Evolutionary conservation across 257 asterid genomes (phyloP).

Genomic region (Petunia axillaris): DNA sequence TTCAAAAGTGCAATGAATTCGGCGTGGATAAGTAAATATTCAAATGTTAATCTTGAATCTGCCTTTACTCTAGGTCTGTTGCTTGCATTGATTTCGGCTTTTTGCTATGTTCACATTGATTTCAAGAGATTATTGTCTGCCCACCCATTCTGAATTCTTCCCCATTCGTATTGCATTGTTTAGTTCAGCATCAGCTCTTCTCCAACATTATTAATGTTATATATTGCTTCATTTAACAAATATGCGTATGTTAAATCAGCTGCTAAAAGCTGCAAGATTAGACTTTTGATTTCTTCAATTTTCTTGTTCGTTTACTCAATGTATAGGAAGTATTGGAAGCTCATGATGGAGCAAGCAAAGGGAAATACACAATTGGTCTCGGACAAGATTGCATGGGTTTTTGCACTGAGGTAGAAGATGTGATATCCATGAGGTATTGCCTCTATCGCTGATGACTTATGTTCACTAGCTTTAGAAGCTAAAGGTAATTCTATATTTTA

Average conservation of each 20-base stretch:
- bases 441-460: background rate
- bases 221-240: background rate
- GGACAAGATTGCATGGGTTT: slow-evolving; percentile 99
- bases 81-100: background rate
- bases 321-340: slow-evolving; percentile 86
- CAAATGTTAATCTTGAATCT: too few relatives aligned
- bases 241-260: background rate
- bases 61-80: too few relatives aligned
- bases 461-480: background rate
- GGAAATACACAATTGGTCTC: slow-evolving; percentile 98
- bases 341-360: slow-evolving; percentile 98
- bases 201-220: background rate
- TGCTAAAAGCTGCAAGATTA: background rate
- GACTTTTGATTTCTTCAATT: background rate
- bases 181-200: background rate
- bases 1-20: too few relatives aligned
- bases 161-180: too few relatives aligned
- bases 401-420: slow-evolving; percentile 97
- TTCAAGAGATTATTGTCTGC: background rate
- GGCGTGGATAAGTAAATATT: too few relatives aligned
- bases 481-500: background rate
- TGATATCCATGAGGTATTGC: slow-evolving; percentile 90
- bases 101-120: background rate
- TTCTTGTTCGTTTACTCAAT: background rate
- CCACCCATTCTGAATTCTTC: background rate